Conservation (phyloP, 106 monocot genomes). For the Hemerocallis citrina region DNA sequence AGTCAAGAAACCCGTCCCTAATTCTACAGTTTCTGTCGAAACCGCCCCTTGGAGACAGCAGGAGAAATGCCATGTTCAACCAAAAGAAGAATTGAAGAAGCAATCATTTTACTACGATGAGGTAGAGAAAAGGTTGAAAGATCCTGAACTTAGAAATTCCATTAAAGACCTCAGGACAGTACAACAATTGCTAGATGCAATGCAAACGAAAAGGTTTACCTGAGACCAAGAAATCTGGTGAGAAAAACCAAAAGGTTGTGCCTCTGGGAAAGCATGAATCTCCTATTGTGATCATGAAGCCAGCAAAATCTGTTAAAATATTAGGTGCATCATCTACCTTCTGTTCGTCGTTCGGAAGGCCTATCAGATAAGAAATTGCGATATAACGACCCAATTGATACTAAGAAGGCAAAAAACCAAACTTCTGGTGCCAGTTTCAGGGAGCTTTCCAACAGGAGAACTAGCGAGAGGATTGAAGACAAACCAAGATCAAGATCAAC, state of each 20-base stretch:
- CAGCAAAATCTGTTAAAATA: conserved; percentile 38
- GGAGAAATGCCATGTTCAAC: conserved; percentile 15
- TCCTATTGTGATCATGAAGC: conserved; percentile 84
- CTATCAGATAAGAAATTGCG: too few relatives aligned
- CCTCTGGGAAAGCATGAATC: conserved; percentile 30
- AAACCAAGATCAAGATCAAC: conserved; percentile 1
- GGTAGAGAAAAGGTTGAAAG: conserved; percentile 51
- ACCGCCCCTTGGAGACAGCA: conserved; percentile 68
- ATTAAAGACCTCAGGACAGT: conserved; percentile 65
- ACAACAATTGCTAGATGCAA: conserved; percentile 58
- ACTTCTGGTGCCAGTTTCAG: too few relatives aligned
- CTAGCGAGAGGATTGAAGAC: conserved; percentile 13
- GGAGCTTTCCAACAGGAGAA: too few relatives aligned
- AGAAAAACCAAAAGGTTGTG: too few relatives aligned
- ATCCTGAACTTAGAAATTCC: conserved; percentile 44
- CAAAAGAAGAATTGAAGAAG: conserved; percentile 7
- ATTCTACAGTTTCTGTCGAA: conserved; percentile 36
- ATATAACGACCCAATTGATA: too few relatives aligned
- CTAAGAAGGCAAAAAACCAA: conserved; percentile 23
- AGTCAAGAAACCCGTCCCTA: conserved; percentile 17
- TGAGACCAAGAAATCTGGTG: conserved; percentile 24
- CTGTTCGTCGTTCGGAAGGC: conserved; percentile 23
- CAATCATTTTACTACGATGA: conserved; percentile 41
- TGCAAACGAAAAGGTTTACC: conserved; percentile 29
- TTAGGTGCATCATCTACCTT: conserved; percentile 10